Base-by-base conservation (phyloP, 768 basidiomycete genomes). In the Phlebiopsis gigantea region DNA sequence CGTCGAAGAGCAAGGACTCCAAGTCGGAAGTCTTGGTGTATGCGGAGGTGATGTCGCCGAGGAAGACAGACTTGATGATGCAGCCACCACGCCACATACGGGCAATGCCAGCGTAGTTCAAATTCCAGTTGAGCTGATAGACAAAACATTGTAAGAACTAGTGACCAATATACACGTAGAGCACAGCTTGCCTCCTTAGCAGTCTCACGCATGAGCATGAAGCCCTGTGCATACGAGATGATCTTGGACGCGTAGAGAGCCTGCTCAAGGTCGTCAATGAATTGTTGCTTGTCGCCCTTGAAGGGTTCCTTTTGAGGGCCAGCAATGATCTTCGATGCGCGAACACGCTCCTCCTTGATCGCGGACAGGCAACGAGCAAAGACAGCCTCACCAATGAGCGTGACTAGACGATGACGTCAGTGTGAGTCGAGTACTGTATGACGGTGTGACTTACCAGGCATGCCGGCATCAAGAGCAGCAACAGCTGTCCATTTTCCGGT, bases 401-500 rank as follows among this genome's bases (percentile, higher is more conserved):
- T 99, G 69, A 99, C 96, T 92, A 51, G 24, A 39, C 50, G 50
- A 58, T 60, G 43, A 59, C 46, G 26, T 34, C 49, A 53, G 31
- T 31, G 14, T 24, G 8, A 56, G 30, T 49, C 21, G 48, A 19
- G 21, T 49, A 48, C 30, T 29, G 12, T 10, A 30, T 53, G 49
- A 60, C 39, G 46, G 55, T 50, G 21, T 49, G 43, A 71, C 83
- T 59, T 61, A 90, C 91, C 92, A 44, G 90, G 80, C 58, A 82
- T 87, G 65, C 91, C 94, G 62, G 91, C 87, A 53, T 99, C 97
- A 63, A 99, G 85, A 58, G 97, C 97, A 64, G 87, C 87, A 66
- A 98, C 90, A 56, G 97, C 97, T 55, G 97, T 99, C 97, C 97
- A 99, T 76, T 99, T 99, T 57, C 97, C 94, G 61, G 97, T 99